Percentiles rank a stretch among this genome's conserved stretches.
Conservation (phyloP, 225 moss, liverwort and hornwort species). For the Climacium dendroides region DNA sequence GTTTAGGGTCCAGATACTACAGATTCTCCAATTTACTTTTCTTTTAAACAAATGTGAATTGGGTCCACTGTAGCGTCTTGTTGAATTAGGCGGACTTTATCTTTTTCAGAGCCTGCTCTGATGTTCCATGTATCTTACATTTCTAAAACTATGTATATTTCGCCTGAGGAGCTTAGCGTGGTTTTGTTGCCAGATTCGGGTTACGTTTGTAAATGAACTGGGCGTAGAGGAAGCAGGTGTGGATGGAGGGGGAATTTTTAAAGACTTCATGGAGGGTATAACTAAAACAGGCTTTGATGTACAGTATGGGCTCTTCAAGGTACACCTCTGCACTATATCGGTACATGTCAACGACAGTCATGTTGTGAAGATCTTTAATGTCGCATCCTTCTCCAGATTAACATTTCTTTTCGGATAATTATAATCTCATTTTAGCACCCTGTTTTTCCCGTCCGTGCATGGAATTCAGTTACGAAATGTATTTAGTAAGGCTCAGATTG, state of each 20-base stretch:
- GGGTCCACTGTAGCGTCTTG: neutral
- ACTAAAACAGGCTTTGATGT: slow-evolving; percentile 96
- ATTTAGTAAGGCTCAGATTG: neutral
- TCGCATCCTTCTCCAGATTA: neutral
- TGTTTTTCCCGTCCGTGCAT: neutral
- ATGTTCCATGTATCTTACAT: neutral
- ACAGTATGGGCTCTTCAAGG: slow-evolving; percentile 98
- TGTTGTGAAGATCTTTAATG: neutral
- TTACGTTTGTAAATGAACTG: slow-evolving; percentile 90
- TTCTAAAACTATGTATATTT: neutral
- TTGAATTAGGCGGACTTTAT: neutral
- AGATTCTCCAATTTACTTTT: neutral
- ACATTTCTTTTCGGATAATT: neutral
- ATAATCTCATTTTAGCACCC: neutral
- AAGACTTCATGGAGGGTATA: slow-evolving; percentile 99
- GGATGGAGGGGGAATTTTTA: slow-evolving; percentile 97
- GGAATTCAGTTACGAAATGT: neutral
- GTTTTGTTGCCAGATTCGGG: slow-evolving; percentile 57
- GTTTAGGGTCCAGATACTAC: neutral
- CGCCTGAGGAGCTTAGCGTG: neutral
- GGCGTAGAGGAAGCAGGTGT: slow-evolving; percentile 99
- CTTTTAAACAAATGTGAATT: neutral
- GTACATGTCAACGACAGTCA: neutral
- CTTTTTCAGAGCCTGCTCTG: neutral
- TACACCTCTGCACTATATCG: neutral